Conservation (phyloP, 352 stramenopile genomes). For the Pythium angustatum region DNA sequence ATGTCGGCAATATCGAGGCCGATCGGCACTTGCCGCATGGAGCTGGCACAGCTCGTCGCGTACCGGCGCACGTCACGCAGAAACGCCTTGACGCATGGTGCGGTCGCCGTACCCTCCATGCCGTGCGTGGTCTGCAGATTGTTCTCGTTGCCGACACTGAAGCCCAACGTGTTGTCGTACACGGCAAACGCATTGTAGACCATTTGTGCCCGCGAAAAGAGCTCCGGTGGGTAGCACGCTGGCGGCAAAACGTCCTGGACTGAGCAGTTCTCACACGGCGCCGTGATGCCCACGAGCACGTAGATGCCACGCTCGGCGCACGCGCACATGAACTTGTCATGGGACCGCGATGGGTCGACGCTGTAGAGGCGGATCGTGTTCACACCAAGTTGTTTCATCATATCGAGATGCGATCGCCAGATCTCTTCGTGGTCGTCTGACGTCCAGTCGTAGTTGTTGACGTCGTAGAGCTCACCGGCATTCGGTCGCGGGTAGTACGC, state of each 20-base stretch:
- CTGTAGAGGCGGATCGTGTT: conserved; percentile 35
- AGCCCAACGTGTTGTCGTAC: conserved; percentile 59
- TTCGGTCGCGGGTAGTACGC: conserved; percentile 36
- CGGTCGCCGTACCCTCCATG: conserved; percentile 36
- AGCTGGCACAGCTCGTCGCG: conserved; percentile 37
- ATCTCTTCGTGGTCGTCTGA: conserved; percentile 31
- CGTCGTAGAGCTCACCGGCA: conserved; percentile 23
- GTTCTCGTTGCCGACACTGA: conserved; percentile 56
- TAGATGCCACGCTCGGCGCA: conserved; percentile 36
- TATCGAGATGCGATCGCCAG: conserved; percentile 27
- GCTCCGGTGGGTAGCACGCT: conserved; percentile 33
- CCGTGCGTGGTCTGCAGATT: conserved; percentile 50
- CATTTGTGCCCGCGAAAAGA: conserved; percentile 37
- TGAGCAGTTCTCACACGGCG: conserved; percentile 36
- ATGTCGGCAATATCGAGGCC: conserved; percentile 72
- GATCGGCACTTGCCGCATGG: conserved; percentile 58
- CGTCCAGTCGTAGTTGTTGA: conserved; percentile 32
- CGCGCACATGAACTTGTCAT: conserved; percentile 42
- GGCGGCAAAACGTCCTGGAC: conserved; percentile 32
- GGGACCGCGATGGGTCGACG: conserved; percentile 30
- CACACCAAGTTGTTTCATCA: conserved; percentile 28
- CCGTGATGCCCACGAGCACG: conserved; percentile 37
- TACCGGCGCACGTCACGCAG: conserved; percentile 59
- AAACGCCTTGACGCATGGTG: conserved; percentile 67
- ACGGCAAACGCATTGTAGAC: conserved; percentile 56